Evolutionary conservation across 768 basidiomycete genomes (phyloP).

Genomic region (Suillus discolor): DNA sequence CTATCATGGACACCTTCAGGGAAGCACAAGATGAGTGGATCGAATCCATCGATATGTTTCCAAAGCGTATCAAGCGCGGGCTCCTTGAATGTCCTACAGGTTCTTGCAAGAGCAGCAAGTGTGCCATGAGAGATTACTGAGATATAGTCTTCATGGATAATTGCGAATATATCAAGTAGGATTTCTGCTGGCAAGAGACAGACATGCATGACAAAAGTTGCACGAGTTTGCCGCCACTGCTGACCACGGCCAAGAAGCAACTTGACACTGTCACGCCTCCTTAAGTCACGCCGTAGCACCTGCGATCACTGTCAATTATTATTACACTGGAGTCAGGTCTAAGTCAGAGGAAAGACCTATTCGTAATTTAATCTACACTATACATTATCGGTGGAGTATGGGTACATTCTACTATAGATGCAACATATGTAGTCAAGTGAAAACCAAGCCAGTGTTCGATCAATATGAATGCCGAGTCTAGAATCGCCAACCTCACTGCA

Average conservation of each 20-base stretch:
- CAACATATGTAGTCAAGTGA: conserved; percentile 29
- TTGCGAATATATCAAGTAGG: background rate
- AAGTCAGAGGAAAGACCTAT: background rate
- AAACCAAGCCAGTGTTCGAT: conserved; percentile 14
- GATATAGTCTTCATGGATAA: background rate
- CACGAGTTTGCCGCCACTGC: background rate
- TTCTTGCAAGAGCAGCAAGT: conserved; percentile 1
- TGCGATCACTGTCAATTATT: background rate
- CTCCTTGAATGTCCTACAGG: background rate
- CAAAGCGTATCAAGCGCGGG: background rate
- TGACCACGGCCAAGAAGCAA: no score
- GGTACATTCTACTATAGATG: conserved; percentile 38
- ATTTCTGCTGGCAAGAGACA: background rate
- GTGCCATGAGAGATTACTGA: background rate
- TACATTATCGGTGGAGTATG: conserved; percentile 35
- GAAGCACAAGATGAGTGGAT: background rate
- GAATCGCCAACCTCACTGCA: conserved; percentile 32
- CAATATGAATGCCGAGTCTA: conserved; percentile 19
- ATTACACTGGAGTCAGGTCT: background rate
- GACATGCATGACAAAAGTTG: background rate
- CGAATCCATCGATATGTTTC: background rate
- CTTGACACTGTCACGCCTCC: background rate
- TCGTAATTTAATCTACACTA: conserved; percentile 28
- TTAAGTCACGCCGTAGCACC: background rate
- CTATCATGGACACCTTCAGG: background rate